These are phyloP conservation scores for Xylaria bambusicola DNA, from an alignment of 495 filamentous ascomycete species.

Conservation along the genomic window DNA sequence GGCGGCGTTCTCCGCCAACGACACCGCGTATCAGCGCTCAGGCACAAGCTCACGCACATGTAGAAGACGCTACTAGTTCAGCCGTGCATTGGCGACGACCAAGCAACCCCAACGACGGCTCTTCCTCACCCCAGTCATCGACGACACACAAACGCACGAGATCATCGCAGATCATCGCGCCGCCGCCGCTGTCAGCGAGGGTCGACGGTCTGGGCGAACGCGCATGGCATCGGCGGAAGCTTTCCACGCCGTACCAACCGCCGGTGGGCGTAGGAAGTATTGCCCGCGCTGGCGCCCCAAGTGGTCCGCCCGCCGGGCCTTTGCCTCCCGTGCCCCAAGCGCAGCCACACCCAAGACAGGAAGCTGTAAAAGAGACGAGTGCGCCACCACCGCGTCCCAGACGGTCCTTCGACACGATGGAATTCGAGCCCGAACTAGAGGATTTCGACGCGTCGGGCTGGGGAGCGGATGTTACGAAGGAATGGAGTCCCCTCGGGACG, in stretches of 20 bases:
- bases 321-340: conserved; percentile 5
- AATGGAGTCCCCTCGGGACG: background rate
- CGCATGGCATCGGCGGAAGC: conserved; percentile 29
- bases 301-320: conserved; percentile 23
- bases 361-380: background rate
- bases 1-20: background rate
- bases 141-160: background rate
- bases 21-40: background rate
- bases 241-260: conserved; percentile 24
- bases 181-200: background rate
- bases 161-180: background rate
- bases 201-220: conserved; percentile 20
- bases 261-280: background rate
- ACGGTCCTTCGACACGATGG: conserved; percentile 14
- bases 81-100: conserved; percentile 12
- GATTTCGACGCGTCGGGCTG: background rate
- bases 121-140: background rate
- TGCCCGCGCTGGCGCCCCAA: background rate
- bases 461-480: background rate
- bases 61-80: too few relatives aligned
- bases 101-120: background rate
- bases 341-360: background rate
- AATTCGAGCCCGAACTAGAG: background rate
- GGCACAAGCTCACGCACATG: background rate
- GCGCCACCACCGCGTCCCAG: conserved; percentile 9